phyloP scores from a whole-genome alignment of 257 asterid genomes.

The Prunella vulgaris region DNA sequence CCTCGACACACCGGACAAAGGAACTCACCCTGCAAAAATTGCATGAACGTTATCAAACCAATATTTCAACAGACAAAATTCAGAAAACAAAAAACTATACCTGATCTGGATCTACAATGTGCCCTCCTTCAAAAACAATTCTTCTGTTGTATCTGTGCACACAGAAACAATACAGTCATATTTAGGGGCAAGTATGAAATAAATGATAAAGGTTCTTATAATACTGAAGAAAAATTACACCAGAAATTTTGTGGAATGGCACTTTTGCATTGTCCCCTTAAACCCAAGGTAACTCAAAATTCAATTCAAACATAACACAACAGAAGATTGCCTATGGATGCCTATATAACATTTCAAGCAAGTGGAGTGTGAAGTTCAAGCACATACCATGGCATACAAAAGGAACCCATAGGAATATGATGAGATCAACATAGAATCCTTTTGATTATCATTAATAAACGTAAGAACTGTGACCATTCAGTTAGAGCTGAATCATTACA shows the following conservation, averaged over 20 bases:
- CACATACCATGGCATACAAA: not conserved
- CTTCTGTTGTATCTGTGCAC: conserved; percentile 65
- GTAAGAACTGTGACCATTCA: not conserved
- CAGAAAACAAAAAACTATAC: conserved; percentile 33
- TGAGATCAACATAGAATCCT: not conserved
- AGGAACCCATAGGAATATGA: not conserved
- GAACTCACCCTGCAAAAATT: conserved; percentile 82
- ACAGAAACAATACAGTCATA: conserved; percentile 10
- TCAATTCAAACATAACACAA: not conserved
- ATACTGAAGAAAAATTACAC: conserved; percentile 1
- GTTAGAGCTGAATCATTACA: not conserved
- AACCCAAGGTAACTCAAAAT: not conserved
- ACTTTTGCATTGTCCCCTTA: not conserved
- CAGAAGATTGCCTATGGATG: not conserved
- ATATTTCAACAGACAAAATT: conserved; percentile 20
- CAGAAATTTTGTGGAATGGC: not conserved
- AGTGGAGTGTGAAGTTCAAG: not conserved
- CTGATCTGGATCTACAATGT: conserved; percentile 95
- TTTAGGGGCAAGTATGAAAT: conserved; percentile 7
- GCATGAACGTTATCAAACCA: conserved; percentile 21
- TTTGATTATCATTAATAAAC: not conserved
- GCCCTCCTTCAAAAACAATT: conserved; percentile 93
- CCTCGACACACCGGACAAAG: conserved; percentile 99
- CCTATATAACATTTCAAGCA: conserved; percentile 7
- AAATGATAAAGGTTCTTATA: not conserved